Conservation (phyloP, 495 filamentous ascomycete genomes). For the Penicillium ucsense region DNA sequence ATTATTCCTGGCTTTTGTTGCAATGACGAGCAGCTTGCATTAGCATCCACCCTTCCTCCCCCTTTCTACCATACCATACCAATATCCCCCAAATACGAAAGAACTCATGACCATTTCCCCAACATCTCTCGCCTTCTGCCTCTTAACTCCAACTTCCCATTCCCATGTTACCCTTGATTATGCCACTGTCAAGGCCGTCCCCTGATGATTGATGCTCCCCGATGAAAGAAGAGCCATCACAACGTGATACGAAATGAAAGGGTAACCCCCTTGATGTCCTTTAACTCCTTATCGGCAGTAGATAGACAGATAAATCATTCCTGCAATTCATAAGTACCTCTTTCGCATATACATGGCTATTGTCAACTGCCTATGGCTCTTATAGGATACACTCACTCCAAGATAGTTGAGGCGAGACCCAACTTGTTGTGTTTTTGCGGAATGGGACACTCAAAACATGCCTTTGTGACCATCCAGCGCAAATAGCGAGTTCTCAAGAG, state of each 20-base stretch:
- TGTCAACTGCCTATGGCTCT: too few relatives aligned
- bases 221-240: conserved; percentile 12
- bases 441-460: too few relatives aligned
- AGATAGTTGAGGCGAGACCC: too few relatives aligned
- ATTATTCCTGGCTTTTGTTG: conserved; percentile 3
- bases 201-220: conserved; percentile 23
- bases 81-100: conserved; percentile 4
- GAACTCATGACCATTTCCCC: conserved; percentile 5
- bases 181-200: conserved; percentile 17
- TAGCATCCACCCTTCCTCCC: conserved; percentile 7
- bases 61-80: conserved; percentile 4
- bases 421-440: too few relatives aligned
- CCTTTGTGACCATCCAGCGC: too few relatives aligned
- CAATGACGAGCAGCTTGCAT: conserved; percentile 10
- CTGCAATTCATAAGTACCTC: background rate
- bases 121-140: background rate
- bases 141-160: background rate
- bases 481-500: too few relatives aligned
- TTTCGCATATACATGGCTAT: conserved; percentile 26
- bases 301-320: conserved; percentile 25
- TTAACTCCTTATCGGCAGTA: conserved; percentile 25
- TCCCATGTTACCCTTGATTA: conserved; percentile 12
- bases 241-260: conserved; percentile 20
- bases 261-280: conserved; percentile 13
- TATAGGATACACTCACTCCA: too few relatives aligned